Conservation (phyloP, 116 monocot species). For the Iris pallida region DNA sequence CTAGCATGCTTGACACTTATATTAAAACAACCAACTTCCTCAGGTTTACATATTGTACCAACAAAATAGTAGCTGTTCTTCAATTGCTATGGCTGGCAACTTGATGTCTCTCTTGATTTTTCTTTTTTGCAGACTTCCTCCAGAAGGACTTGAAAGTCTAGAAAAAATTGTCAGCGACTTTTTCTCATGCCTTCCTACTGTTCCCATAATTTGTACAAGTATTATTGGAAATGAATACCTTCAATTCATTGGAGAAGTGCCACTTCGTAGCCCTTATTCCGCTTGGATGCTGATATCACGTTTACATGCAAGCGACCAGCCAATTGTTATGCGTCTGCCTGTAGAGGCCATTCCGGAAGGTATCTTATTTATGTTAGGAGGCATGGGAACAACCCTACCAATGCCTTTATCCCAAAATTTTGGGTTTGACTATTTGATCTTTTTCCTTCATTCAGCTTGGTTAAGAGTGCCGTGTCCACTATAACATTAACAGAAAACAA, state of each 20-base stretch:
- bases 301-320: constrained; percentile 37
- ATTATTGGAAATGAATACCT: constrained; percentile 68
- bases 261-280: constrained; percentile 51
- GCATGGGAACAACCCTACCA: too few species aligned
- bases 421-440: too few species aligned
- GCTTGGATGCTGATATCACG: constrained; percentile 82
- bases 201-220: constrained; percentile 67
- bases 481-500: too few species aligned
- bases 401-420: too few species aligned
- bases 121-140: constrained; percentile 33
- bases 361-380: too few species aligned
- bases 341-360: constrained; percentile 45
- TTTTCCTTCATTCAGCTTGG: too few species aligned
- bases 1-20: constrained; percentile 10
- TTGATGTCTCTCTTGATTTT: neutral
- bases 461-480: too few species aligned
- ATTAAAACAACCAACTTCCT: constrained; percentile 14
- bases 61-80: constrained; percentile 1
- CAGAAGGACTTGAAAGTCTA: constrained; percentile 48
- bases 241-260: constrained; percentile 47
- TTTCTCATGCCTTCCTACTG: constrained; percentile 44
- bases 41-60: constrained; percentile 20
- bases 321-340: constrained; percentile 69
- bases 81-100: neutral
- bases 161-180: constrained; percentile 58